These are phyloP conservation scores for Auricularia auricula-judae DNA, from an alignment of 768 basidiomycete genomes.

Conservation along the genomic window DNA sequence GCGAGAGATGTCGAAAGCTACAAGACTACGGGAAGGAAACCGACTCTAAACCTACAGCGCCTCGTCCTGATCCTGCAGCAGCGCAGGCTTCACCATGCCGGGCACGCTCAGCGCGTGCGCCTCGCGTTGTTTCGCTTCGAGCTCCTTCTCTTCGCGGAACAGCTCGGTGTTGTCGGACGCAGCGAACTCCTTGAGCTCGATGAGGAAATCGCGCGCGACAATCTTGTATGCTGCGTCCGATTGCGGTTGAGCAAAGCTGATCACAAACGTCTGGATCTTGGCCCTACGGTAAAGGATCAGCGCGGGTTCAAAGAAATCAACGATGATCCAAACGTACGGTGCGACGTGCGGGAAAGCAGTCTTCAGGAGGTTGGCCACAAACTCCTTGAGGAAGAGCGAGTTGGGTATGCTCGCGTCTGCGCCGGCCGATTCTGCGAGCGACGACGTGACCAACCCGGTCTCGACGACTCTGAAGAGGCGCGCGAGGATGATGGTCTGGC, in stretches of 20 bases:
- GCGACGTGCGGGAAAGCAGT: constrained; percentile 34
- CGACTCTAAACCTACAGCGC: constrained; percentile 21
- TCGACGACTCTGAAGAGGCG: constrained; percentile 33
- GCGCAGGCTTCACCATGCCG: constrained; percentile 31
- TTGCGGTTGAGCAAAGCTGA: constrained; percentile 11
- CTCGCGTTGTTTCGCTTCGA: constrained; percentile 22
- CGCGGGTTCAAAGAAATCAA: not conserved
- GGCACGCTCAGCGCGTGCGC: constrained; percentile 31
- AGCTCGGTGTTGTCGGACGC: constrained; percentile 32
- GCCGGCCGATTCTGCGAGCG: constrained; percentile 31
- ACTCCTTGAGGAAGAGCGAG: constrained; percentile 26
- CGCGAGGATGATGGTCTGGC: constrained; percentile 32
- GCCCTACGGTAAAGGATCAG: not conserved
- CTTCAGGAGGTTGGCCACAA: constrained; percentile 28
- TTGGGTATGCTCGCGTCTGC: constrained; percentile 27
- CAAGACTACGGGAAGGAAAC: no score
- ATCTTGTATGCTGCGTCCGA: constrained; percentile 77
- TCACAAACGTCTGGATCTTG: not conserved
- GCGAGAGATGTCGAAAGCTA: no score
- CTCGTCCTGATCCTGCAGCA: constrained; percentile 29
- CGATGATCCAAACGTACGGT: constrained; percentile 15
- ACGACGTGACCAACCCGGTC: constrained; percentile 25
- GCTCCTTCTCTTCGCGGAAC: constrained; percentile 34
- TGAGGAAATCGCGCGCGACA: constrained; percentile 91
- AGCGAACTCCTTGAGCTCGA: constrained; percentile 95